Evolutionary conservation across 1,139 yeast genomes (phyloP).

Genomic region (Lodderomyces pseudojiufengensis): DNA sequence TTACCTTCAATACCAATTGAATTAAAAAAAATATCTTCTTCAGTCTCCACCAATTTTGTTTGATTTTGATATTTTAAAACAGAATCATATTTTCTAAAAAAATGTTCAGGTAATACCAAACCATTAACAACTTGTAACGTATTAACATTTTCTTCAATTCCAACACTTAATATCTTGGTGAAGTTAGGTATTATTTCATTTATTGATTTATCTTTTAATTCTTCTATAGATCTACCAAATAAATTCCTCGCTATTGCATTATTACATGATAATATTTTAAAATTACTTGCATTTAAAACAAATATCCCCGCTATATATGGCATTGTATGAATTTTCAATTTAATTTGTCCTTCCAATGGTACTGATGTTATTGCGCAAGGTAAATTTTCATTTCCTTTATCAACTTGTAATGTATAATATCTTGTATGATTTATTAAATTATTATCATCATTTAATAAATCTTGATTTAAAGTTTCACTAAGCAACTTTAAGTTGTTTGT

Average conservation of each 20-base stretch:
- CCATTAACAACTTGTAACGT: constrained; percentile 47
- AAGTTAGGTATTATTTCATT: constrained; percentile 66
- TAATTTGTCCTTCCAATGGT: constrained; percentile 49
- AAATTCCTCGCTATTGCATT: constrained; percentile 73
- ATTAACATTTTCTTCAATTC: constrained; percentile 41
- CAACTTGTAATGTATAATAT: constrained; percentile 57
- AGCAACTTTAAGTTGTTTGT: constrained; percentile 24
- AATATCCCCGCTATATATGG: constrained; percentile 89
- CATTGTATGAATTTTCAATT: constrained; percentile 64
- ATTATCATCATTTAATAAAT: constrained; percentile 30
- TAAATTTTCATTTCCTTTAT: constrained; percentile 37
- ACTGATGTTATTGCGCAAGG: constrained; percentile 69
- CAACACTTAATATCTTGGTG: constrained; percentile 46
- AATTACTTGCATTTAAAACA: constrained; percentile 52
- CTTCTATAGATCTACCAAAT: constrained; percentile 59
- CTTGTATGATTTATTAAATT: constrained; percentile 53
- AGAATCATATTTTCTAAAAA: constrained; percentile 61
- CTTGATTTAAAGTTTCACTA: constrained; percentile 30
- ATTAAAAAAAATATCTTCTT: constrained; percentile 49
- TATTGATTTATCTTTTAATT: constrained; percentile 50
- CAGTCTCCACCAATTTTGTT: constrained; percentile 13
- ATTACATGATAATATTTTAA: constrained; percentile 62
- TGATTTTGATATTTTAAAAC: constrained; percentile 17
- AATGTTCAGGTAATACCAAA: constrained; percentile 77
- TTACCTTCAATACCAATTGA: constrained; percentile 65